Base-by-base conservation (phyloP, 169 alveolate genomes). In the Babesia sp. region DNA sequence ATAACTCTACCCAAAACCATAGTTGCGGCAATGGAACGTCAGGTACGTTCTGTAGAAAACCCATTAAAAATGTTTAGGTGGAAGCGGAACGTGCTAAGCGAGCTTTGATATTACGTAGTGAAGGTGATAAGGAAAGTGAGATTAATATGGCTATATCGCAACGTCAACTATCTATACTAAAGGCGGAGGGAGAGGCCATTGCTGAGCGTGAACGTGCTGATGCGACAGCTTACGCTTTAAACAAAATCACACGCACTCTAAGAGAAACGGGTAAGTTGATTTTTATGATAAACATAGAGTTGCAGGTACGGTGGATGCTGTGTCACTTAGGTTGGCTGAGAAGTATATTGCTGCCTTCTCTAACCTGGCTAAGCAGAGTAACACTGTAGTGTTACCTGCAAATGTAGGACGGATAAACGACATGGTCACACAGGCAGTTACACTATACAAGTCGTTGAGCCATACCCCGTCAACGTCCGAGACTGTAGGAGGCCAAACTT, bases 11-110 rank as follows among this genome's bases (percentile, higher is more conserved):
- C 98, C 18, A 85, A 87, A 20, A 93, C 91, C 58, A 94, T 96
- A 36, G 91, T 90, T 63, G 91, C 93, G 64, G 97, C 97, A 33
- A 96, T 96, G 99, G 97, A 95, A 70, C 82, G 90, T 22, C 95
- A 92, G 87, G 86, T 77, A 66, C 69, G 67, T 2, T 22, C 5
- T 1, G 20, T 11, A 12, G 18, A 5, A 16, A 5, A 16, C n/a
- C 29, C 36, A 9, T 28, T 3, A 14, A 44, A 0, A 16, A 51
- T 85, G 3, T 75, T 87, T 31, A 77, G 91, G 98, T 97, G 34
- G 98, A 96, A 74, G 98, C 98, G 28, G 99, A 96, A 84, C 84
- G 98, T 44, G 83, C 88, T 55, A 96, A 95, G 78, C 73, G 99
- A 54, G 98, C 99, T 0, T 94, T 91, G 26, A 95, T 96, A 28